A percentile compares a stretch with the other conserved stretches of the same genome.
These are phyloP conservation scores for Fusarium humuli DNA, from an alignment of 2,329 filamentous ascomycete species.

Conservation along the genomic window DNA sequence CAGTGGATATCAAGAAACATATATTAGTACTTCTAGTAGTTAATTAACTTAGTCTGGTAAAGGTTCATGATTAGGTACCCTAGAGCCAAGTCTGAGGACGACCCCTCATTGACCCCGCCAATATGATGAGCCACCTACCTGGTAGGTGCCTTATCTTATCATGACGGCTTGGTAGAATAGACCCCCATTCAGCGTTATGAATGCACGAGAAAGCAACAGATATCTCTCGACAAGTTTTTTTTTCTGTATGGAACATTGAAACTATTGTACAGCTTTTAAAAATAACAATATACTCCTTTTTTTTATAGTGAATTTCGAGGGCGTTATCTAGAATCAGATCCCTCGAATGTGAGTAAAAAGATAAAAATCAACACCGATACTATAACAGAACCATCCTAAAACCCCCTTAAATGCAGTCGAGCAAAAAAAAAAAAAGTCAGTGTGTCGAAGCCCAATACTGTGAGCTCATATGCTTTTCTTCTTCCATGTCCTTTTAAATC, in stretches of 20 bases:
- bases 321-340: slow-evolving; percentile 42
- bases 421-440: slow-evolving; percentile 31
- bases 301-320: slow-evolving; percentile 34
- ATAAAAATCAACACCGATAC: slow-evolving; percentile 28
- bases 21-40: background rate
- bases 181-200: background rate
- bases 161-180: slow-evolving; percentile 1
- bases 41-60: background rate
- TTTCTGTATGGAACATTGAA: slow-evolving; percentile 31
- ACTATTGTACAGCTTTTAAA: slow-evolving; percentile 44
- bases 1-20: background rate
- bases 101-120: slow-evolving; percentile 29
- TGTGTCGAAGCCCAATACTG: slow-evolving; percentile 39
- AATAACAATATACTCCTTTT: slow-evolving; percentile 24
- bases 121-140: slow-evolving; percentile 10
- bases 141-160: background rate
- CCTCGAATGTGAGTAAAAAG: slow-evolving; percentile 21
- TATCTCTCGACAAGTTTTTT: slow-evolving; percentile 38
- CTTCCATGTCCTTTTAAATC: slow-evolving; percentile 35
- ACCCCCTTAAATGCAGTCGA: slow-evolving; percentile 47
- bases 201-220: background rate
- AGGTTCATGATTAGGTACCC: slow-evolving; percentile 4
- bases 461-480: slow-evolving; percentile 44
- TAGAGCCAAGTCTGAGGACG: background rate
- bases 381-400: slow-evolving; percentile 40